Evolutionary conservation across 495 filamentous ascomycete species (phyloP).

Genomic region (Pyrenopolyporus hunteri): DNA sequence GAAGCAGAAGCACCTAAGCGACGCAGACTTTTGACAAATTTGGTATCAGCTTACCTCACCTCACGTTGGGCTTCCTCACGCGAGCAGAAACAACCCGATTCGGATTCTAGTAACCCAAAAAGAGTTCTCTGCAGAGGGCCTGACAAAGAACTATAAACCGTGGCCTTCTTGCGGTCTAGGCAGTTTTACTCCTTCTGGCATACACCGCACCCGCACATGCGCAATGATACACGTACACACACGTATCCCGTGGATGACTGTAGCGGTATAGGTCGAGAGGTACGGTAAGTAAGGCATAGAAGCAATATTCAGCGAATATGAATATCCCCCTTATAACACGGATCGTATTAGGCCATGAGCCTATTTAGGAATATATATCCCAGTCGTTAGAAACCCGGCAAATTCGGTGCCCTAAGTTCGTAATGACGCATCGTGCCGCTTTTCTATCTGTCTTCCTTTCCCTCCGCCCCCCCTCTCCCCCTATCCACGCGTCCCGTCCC

Average conservation of each 20-base stretch:
- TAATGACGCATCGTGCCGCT: slow-evolving; percentile 31
- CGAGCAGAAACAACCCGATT: slow-evolving; percentile 36
- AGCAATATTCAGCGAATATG: slow-evolving; percentile 36
- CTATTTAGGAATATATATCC: slow-evolving; percentile 3
- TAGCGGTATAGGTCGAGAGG: slow-evolving; percentile 4
- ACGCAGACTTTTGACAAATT: slow-evolving; percentile 18
- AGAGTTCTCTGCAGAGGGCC: slow-evolving; percentile 33
- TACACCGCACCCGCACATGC: too few species aligned
- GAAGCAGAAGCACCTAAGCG: too few species aligned
- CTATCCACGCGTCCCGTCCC: slow-evolving; percentile 36
- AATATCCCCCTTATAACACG: slow-evolving; percentile 21
- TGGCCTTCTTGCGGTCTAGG: slow-evolving; percentile 24
- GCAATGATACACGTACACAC: too few species aligned
- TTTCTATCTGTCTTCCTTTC: too few species aligned
- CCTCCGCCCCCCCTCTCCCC: slow-evolving; percentile 11
- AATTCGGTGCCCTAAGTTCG: slow-evolving; percentile 7
- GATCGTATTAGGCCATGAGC: slow-evolving; percentile 7
- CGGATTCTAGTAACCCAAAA: slow-evolving; percentile 31
- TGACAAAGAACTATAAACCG: slow-evolving; percentile 34
- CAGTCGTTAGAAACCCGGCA: slow-evolving; percentile 12
- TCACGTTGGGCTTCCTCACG: slow-evolving; percentile 35
- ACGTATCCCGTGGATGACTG: slow-evolving; percentile 16
- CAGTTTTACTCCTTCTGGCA: slow-evolving; percentile 11
- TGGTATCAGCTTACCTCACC: slow-evolving; percentile 40
- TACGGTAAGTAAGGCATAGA: too few species aligned